A percentile compares a stretch with the other conserved stretches of the same genome.
These are phyloP conservation scores for Amanita exitialis DNA, from an alignment of 768 basidiomycete species.

Conservation along the genomic window DNA sequence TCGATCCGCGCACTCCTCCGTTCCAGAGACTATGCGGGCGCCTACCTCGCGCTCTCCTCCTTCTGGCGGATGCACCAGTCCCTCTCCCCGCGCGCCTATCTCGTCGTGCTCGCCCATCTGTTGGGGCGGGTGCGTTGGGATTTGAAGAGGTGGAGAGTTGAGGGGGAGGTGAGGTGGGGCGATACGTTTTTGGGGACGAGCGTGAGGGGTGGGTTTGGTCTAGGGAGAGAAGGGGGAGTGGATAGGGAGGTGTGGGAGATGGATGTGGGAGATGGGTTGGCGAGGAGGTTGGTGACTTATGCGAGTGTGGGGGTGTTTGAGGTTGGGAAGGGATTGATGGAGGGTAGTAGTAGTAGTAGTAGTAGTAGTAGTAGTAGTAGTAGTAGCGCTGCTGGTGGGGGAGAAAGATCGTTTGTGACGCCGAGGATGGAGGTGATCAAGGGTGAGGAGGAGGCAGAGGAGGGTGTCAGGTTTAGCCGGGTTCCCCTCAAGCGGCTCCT, in stretches of 20 bases:
- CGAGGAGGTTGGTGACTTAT: constrained; percentile 5
- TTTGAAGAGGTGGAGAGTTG: constrained; percentile 7
- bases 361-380: too few relatives aligned
- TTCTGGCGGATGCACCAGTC: constrained; percentile 18
- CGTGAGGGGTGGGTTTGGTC: too few relatives aligned
- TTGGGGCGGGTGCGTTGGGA: constrained; percentile 19
- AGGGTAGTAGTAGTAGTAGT: not conserved
- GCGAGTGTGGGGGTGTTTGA: constrained; percentile 1
- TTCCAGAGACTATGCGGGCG: constrained; percentile 36
- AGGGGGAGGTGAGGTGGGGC: constrained; percentile 14
- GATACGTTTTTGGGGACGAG: constrained; percentile 16
- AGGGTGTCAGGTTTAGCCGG: constrained; percentile 1
- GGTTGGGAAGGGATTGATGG: not conserved
- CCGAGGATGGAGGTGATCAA: constrained; percentile 11
- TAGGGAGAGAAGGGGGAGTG: not conserved
- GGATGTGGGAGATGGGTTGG: constrained; percentile 6
- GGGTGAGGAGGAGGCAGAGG: constrained; percentile 7
- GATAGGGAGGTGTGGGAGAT: not conserved
- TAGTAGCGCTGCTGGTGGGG: too few relatives aligned
- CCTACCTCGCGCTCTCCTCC: constrained; percentile 26
- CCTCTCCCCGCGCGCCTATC: constrained; percentile 27
- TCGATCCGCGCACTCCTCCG: constrained; percentile 35
- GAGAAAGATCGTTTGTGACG: not conserved
- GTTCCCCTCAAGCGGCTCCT: constrained; percentile 10
- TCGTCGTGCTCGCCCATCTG: constrained; percentile 27